Percentiles rank a stretch among this genome's conserved stretches.
Evolutionary conservation across 805 yeast genomes (phyloP).

Genomic region (Sugiyamaella chiloensis): DNA sequence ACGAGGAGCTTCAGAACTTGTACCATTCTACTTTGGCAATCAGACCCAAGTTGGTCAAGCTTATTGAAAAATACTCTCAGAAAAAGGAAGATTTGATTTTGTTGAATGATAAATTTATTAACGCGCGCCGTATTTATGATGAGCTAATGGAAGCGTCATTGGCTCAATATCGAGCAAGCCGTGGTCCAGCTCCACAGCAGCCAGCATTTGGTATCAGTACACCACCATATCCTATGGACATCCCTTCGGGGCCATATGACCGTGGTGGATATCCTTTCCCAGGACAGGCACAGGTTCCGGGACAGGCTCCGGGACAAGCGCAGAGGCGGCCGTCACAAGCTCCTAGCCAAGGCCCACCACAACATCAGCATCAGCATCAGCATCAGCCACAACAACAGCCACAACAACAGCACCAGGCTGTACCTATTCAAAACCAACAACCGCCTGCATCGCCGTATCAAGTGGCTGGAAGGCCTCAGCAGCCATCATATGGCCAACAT

Average conservation of each 20-base stretch:
- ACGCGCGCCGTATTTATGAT: constrained; percentile 68
- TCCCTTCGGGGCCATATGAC: neutral
- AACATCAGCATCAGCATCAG: neutral
- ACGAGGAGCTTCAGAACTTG: constrained; percentile 67
- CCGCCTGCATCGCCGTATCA: constrained; percentile 9
- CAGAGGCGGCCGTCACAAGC: neutral
- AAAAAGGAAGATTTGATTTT: constrained; percentile 74
- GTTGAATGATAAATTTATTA: constrained; percentile 65
- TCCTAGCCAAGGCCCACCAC: constrained; percentile 5
- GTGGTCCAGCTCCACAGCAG: constrained; percentile 8
- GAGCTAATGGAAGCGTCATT: constrained; percentile 56
- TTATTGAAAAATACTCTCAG: constrained; percentile 73
- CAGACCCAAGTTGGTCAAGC: constrained; percentile 68
- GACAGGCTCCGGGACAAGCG: neutral
- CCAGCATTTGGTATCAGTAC: neutral
- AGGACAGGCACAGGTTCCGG: no score
- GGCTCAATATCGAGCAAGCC: constrained; percentile 21
- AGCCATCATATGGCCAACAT: constrained; percentile 17
- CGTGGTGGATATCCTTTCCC: neutral
- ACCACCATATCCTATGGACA: constrained; percentile 5
- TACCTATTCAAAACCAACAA: neutral
- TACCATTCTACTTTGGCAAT: constrained; percentile 71
- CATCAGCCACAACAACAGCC: neutral
- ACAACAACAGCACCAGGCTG: neutral
- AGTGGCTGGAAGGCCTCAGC: constrained; percentile 3